Evolutionary conservation across 1,284 basidiomycete genomes (phyloP), one percentile per base, ranked within the genome.

Genomic region (Hypsizygus ulmarius): DNA sequence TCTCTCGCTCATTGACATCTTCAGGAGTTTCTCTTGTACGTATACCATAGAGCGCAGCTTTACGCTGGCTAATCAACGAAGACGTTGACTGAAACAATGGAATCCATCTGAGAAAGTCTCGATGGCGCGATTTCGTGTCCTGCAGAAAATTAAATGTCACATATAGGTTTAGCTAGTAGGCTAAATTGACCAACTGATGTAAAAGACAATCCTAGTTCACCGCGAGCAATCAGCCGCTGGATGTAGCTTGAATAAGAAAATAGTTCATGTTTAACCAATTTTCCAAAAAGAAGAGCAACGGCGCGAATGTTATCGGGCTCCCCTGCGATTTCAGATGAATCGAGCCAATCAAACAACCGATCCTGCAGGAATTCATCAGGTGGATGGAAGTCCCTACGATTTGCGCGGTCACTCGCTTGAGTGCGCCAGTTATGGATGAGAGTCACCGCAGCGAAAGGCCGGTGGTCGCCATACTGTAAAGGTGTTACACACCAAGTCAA

Each of bases 161-260:
- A 45, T 30, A n/a, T 35, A 34, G 36, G 39, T 41, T 19, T 19
- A 43, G 35, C 11, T 25, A 49, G 28, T 45, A 43, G 33, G 27
- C 12, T 16, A 10, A 45, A 33, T 12, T 15, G 25, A 54, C 71
- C 25, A 53, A 83, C 84, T 63, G 82, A 75, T n/a, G 64, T 64
- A 52, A 66, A 73, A 2, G 75, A 75, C 39, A 89, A 62, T 5
- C 82, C 84, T 0, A 64, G 59, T 59, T 90, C 89, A 5, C 91
- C 89, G 18, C 90, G 77, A 1, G 92, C 90, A 47, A 95, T 84
- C 16, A 97, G 74, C 19, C 88, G 79, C 60, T 93, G 90, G 25
- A 96, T 77, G 60, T 95, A 97, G 34, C 77, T 75, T n/a, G 82
- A 74, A 60, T 92, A 96, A 1, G 87, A 90, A 63, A 96, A 95